Conservation (phyloP, 2,329 filamentous ascomycete genomes). For the Metarhizium humberi region DNA sequence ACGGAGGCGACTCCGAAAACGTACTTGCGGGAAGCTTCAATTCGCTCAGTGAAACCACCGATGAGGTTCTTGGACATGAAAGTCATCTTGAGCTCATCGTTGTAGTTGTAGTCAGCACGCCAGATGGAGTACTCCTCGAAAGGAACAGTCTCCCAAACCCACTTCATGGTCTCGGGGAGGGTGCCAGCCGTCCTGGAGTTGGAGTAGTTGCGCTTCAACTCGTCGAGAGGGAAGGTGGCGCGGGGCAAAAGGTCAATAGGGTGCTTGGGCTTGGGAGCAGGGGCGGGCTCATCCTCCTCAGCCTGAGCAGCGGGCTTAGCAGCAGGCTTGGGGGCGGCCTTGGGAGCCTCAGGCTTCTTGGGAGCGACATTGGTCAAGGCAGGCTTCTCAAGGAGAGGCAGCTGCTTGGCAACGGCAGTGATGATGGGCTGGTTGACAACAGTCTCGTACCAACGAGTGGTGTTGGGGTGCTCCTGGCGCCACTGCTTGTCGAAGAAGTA, state of each 20-base stretch:
- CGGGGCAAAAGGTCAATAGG: slow-evolving; percentile 78
- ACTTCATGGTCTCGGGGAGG: slow-evolving; percentile 50
- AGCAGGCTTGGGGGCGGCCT: slow-evolving; percentile 54
- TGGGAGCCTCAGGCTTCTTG: slow-evolving; percentile 70
- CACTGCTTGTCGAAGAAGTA: slow-evolving; percentile 90
- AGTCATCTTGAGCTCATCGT: slow-evolving; percentile 89
- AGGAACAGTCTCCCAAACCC: slow-evolving; percentile 97
- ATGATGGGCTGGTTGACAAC: slow-evolving; percentile 89
- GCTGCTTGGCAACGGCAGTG: slow-evolving; percentile 66
- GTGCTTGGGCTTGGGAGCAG: slow-evolving; percentile 89
- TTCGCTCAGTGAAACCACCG: slow-evolving; percentile 93
- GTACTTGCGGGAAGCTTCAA: slow-evolving; percentile 97
- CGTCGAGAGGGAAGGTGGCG: slow-evolving; percentile 76
- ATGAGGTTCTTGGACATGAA: slow-evolving; percentile 99
- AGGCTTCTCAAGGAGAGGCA: slow-evolving; percentile 74
- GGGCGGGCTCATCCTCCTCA: slow-evolving; percentile 32
- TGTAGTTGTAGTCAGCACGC: slow-evolving; percentile 97
- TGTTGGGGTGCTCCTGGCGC: slow-evolving; percentile 73
- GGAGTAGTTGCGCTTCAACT: slow-evolving; percentile 99
- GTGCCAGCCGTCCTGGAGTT: slow-evolving; percentile 83
- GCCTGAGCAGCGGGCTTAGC: slow-evolving; percentile 24
- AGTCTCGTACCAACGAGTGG: slow-evolving; percentile 90
- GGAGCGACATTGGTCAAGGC: slow-evolving; percentile 60
- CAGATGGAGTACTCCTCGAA: slow-evolving; percentile 94
- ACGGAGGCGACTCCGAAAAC: slow-evolving; percentile 87